phyloP scores from a whole-genome alignment of 1,139 yeast genomes.

The Pichia sp. region DNA sequence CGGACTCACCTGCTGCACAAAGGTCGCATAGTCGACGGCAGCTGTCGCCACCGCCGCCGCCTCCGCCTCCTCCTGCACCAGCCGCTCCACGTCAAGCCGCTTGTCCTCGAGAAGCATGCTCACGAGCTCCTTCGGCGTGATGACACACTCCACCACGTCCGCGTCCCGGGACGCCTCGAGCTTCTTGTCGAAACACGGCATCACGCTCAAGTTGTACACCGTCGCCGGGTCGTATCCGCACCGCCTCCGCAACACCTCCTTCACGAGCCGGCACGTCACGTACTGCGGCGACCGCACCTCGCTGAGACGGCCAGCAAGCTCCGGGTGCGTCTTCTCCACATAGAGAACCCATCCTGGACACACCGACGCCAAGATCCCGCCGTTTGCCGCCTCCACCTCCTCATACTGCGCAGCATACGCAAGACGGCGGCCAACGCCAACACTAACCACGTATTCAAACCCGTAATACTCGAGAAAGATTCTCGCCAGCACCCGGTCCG shows the following conservation, averaged over 20 bases:
- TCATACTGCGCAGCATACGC: slow-evolving; percentile 59
- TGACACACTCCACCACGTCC: slow-evolving; percentile 85
- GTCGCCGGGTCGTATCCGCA: slow-evolving; percentile 35
- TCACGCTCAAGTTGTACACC: slow-evolving; percentile 75
- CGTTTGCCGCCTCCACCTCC: slow-evolving; percentile 32
- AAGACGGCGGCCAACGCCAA: slow-evolving; percentile 74
- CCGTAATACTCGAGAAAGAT: slow-evolving; percentile 61
- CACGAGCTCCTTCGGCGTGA: slow-evolving; percentile 84
- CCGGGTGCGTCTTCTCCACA: slow-evolving; percentile 93
- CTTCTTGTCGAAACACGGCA: slow-evolving; percentile 98
- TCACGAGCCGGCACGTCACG: slow-evolving; percentile 76
- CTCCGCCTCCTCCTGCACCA: slow-evolving; percentile 23
- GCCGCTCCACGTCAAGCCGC: slow-evolving; percentile 36
- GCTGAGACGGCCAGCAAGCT: slow-evolving; percentile 58
- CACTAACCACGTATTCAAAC: slow-evolving; percentile 74
- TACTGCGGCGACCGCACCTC: slow-evolving; percentile 88
- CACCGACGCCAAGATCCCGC: slow-evolving; percentile 56
- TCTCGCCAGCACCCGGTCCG: slow-evolving; percentile 59
- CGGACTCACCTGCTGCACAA: slow-evolving; percentile 46
- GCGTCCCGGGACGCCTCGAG: slow-evolving; percentile 76
- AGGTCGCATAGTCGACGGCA: slow-evolving; percentile 19
- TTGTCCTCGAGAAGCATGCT: slow-evolving; percentile 58
- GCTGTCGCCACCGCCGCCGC: neutral
- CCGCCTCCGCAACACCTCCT: slow-evolving; percentile 49
- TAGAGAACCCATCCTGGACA: slow-evolving; percentile 98